phyloP scores from a whole-genome alignment of 2,329 filamentous ascomycete genomes.

The Bertia moriformis region DNA sequence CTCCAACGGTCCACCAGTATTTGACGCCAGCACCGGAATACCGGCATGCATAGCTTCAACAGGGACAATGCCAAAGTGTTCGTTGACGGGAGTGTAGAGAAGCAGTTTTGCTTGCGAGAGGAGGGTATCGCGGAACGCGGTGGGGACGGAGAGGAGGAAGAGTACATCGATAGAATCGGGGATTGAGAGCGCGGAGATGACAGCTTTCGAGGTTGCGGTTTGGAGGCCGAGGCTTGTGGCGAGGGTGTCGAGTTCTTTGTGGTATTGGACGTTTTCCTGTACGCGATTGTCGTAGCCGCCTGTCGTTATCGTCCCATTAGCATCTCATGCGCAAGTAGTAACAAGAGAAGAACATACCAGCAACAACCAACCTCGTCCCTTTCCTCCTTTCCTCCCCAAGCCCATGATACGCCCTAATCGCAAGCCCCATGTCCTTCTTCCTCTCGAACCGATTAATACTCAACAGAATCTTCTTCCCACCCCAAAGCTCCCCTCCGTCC shows the following conservation, averaged over 20 bases:
- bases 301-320: conserved; percentile 9
- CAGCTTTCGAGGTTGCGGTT: conserved; percentile 62
- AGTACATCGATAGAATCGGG: conserved; percentile 59
- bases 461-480: conserved; percentile 58
- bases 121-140: conserved; percentile 62
- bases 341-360: conserved; percentile 32
- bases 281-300: conserved; percentile 81
- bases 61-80: conserved; percentile 96
- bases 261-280: conserved; percentile 72
- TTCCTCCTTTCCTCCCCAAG: conserved; percentile 43
- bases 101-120: conserved; percentile 62
- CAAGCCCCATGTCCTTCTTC: conserved; percentile 85
- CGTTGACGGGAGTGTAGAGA: conserved; percentile 79
- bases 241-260: conserved; percentile 60
- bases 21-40: conserved; percentile 76
- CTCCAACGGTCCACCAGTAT: conserved; percentile 81
- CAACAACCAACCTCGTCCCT: conserved; percentile 62
- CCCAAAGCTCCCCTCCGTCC: conserved; percentile 35
- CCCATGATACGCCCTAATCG: conserved; percentile 72
- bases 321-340: neutral
- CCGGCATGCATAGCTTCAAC: conserved; percentile 87
- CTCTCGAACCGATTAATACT: conserved; percentile 96
- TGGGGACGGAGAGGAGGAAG: conserved; percentile 78
- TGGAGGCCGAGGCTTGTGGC: conserved; percentile 53
- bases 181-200: conserved; percentile 54